Percentiles rank a stretch among this genome's conserved stretches.
Evolutionary conservation across 345 rosid genomes (phyloP).

Genomic region (Hevea brasiliensis): DNA sequence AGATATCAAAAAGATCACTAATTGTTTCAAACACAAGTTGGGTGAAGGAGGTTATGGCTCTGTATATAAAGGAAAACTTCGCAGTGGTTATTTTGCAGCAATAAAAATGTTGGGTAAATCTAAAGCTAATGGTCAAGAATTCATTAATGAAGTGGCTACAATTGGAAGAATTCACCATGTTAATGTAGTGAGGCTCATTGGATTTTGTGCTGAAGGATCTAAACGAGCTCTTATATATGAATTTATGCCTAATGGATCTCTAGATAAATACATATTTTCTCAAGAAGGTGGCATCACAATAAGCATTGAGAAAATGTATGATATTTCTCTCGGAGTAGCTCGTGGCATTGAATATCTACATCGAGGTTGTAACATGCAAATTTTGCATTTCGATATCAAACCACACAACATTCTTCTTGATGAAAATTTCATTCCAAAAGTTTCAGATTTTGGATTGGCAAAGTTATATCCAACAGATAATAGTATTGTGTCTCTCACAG

Average conservation of each 20-base stretch:
- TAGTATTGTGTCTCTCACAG: too few relatives aligned
- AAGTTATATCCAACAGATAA: too few relatives aligned
- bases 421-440: too few relatives aligned
- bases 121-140: too few relatives aligned
- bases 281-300: not conserved
- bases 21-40: not conserved
- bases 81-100: not conserved
- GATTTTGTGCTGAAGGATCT: slow-evolving; percentile 10
- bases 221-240: slow-evolving; percentile 1
- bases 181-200: not conserved
- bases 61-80: too few relatives aligned
- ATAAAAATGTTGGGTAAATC: not conserved
- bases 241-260: slow-evolving; percentile 6
- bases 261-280: slow-evolving; percentile 3
- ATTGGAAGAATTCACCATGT: slow-evolving; percentile 1
- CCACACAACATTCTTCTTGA: too few relatives aligned
- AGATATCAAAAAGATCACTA: not conserved
- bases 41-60: not conserved
- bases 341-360: too few relatives aligned
- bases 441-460: too few relatives aligned
- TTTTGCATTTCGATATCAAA: too few relatives aligned
- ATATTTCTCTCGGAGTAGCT: slow-evolving; percentile 8
- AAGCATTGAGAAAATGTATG: not conserved
- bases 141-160: slow-evolving; percentile 5
- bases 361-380: too few relatives aligned